Conservation (phyloP, 805 yeast genomes). For the Saccharomycopsis capsularis region DNA sequence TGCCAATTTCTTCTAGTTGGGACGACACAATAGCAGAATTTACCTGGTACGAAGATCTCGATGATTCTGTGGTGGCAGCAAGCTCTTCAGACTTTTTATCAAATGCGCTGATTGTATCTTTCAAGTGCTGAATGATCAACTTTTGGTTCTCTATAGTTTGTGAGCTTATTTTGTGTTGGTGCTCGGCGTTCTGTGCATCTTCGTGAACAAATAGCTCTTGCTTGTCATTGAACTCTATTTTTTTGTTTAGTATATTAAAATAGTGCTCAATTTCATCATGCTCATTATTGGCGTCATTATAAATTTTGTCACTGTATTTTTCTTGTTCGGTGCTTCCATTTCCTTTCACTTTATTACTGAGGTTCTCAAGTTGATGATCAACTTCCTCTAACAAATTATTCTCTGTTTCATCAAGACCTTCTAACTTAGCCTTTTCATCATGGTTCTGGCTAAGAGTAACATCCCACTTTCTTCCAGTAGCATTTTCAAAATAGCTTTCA, state of each 20-base stretch:
- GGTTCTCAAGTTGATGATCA: not conserved
- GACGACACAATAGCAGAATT: constrained; percentile 27
- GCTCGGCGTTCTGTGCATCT: not conserved
- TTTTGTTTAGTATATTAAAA: not conserved
- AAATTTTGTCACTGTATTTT: constrained; percentile 14
- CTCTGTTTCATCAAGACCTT: not conserved
- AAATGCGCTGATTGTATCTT: constrained; percentile 40
- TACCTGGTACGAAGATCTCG: constrained; percentile 39
- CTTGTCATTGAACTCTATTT: not conserved
- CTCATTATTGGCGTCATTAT: constrained; percentile 20
- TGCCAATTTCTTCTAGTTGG: constrained; percentile 12
- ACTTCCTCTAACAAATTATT: not conserved
- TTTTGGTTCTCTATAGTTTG: not conserved
- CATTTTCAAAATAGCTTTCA: constrained; percentile 7
- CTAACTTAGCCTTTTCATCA: not conserved
- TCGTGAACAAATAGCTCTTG: not conserved
- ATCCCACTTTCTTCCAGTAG: not conserved
- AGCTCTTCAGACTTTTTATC: constrained; percentile 29
- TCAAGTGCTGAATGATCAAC: constrained; percentile 36
- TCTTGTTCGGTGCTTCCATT: constrained; percentile 18
- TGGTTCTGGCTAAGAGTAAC: not conserved
- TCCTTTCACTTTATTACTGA: not conserved
- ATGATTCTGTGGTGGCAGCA: constrained; percentile 26
- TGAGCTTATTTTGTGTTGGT: not conserved
- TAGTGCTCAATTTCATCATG: constrained; percentile 1